These are phyloP conservation scores for Cadophora sp. DNA, from an alignment of 2,329 filamentous ascomycete species.

Conservation along the genomic window DNA sequence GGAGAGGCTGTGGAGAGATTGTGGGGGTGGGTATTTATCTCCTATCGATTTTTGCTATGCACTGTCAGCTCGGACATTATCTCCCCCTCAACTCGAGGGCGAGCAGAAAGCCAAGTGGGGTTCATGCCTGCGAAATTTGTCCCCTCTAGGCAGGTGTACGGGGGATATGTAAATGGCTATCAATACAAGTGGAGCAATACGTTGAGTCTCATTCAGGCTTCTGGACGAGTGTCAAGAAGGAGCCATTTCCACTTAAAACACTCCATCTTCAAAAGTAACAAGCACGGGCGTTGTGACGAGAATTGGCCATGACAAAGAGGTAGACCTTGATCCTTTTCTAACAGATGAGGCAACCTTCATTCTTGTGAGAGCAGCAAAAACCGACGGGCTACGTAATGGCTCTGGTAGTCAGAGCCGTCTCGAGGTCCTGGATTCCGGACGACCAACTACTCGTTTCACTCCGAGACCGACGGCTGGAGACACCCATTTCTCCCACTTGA, in stretches of 20 bases:
- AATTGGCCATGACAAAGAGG: neutral
- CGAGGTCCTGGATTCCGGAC: neutral
- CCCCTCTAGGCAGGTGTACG: slow-evolving; percentile 12
- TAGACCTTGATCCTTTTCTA: neutral
- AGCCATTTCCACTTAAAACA: neutral
- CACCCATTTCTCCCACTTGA: neutral
- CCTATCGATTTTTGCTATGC: neutral
- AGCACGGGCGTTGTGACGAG: neutral
- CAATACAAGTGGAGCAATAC: neutral
- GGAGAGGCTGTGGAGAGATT: slow-evolving; percentile 1
- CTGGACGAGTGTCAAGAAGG: neutral
- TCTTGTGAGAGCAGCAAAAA: neutral
- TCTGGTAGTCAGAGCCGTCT: neutral
- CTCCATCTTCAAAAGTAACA: too few relatives aligned
- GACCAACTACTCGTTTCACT: neutral
- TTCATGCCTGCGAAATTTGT: neutral
- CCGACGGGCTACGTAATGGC: neutral
- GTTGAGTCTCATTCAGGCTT: neutral
- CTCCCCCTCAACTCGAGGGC: neutral
- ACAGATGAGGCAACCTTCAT: neutral
- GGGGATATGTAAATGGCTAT: neutral
- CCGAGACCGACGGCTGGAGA: slow-evolving; percentile 1
- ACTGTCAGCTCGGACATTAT: neutral
- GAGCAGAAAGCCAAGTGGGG: slow-evolving; percentile 8
- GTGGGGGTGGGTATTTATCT: slow-evolving; percentile 15